Base-by-base conservation (phyloP, 1,139 yeast genomes). In the Yamadazyma trypodendri region DNA sequence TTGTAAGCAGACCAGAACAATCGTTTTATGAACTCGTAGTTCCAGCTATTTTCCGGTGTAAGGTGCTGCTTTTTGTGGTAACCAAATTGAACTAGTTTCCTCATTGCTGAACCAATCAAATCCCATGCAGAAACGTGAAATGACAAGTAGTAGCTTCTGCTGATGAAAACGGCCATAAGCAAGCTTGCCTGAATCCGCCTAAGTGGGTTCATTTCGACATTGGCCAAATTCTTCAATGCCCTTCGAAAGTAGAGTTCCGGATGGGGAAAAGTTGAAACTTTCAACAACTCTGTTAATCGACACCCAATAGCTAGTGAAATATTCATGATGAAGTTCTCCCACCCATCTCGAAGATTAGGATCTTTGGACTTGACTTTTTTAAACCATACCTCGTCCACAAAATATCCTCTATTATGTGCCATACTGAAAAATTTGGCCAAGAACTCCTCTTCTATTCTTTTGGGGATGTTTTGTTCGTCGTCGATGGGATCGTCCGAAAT, bases 91-190 rank as follows among this genome's bases (percentile, higher is more conserved):
- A 48, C 34, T 6, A 48, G 34, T 23, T 45, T 48, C 25, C 51
- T 38, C 24, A 46, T 44, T 2, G 51, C 49, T 18, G 44, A 28
- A 8, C 51, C 51, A 1, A 44, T 39, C 11, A 48, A 28, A 29
- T 48, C 51, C 51, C 51, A 48, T 1, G 50, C 44, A 1, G 49
- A 43, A 5, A 48, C 40, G 20, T 48, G 45, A 31, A 48, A 48
- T 15, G 50, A 46, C 8, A 43, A 20, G 28, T 48, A 48, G 21
- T 48, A 48, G 28, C 50, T 46, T 31, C 50, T 24, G 21, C 44
- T 43, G 11, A 48, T 46, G 20, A 48, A 48, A 12, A 39, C 34
- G 3, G 49, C 46, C n/a, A 48, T 40, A 18, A 48, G 31, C 28
- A 43, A 29, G 34, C 49, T 40, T 3, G 42, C 43, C 27, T 48